Percentiles rank a stretch among this genome's conserved stretches.
Conservation (phyloP, 192 early-diverging fungal species). For the Backusella mclennaniae region DNA sequence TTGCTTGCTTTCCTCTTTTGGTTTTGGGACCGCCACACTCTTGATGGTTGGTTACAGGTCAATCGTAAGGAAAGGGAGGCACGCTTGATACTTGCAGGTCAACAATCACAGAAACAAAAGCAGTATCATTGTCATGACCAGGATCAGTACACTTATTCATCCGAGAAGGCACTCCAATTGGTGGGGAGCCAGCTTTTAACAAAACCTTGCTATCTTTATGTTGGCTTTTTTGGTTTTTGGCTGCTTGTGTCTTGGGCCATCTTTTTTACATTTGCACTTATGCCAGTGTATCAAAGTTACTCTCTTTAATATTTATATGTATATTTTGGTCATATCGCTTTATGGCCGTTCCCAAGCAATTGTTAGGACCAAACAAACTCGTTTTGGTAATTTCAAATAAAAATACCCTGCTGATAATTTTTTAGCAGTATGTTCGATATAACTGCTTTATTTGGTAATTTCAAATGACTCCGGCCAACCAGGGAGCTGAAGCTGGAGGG, state of each 20-base stretch:
- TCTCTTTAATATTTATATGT: not conserved
- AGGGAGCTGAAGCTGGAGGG: too few species aligned
- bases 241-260: slow-evolving; percentile 25
- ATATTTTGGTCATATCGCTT: not conserved
- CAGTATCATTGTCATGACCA: not conserved
- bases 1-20: slow-evolving; percentile 17
- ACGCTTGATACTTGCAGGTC: slow-evolving; percentile 1
- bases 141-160: not conserved
- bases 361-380: too few species aligned
- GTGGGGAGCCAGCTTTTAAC: slow-evolving; percentile 12
- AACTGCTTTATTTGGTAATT: too few species aligned
- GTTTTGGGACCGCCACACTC: slow-evolving; percentile 16
- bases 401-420: too few species aligned
- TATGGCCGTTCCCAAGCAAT: too few species aligned
- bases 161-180: not conserved
- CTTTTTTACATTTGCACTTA: slow-evolving; percentile 30
- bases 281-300: slow-evolving; percentile 26
- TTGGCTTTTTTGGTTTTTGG: slow-evolving; percentile 22
- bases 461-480: too few species aligned
- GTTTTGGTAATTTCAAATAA: too few species aligned
- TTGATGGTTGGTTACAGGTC: slow-evolving; percentile 30
- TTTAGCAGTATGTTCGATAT: too few species aligned
- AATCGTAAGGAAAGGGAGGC: slow-evolving; percentile 16
- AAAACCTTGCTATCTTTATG: slow-evolving; percentile 14
- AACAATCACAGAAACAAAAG: not conserved